phyloP scores from a whole-genome alignment of 495 filamentous ascomycete species.

The Chaetomium fimeti region DNA sequence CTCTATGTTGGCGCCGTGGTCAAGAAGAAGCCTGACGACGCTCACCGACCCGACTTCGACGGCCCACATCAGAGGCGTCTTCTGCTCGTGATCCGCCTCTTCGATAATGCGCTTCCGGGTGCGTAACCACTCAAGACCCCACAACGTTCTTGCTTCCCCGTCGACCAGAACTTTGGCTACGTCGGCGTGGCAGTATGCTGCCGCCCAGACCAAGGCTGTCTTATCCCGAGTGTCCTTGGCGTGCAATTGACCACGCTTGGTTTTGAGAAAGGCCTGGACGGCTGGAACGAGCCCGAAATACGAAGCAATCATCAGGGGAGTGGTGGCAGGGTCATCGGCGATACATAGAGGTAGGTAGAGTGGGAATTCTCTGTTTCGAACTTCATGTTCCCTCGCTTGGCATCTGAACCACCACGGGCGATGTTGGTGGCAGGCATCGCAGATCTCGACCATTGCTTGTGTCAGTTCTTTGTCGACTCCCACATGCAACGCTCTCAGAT shows the following conservation, averaged over 20 bases:
- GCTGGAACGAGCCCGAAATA: background rate
- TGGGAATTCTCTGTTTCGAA: too few relatives aligned
- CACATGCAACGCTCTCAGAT: background rate
- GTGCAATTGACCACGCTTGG: background rate
- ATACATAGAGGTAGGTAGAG: too few relatives aligned
- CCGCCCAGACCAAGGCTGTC: conserved; percentile 12
- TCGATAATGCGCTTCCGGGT: background rate
- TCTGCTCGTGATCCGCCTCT: background rate
- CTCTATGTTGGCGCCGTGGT: conserved; percentile 1
- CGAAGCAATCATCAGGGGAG: conserved; percentile 4
- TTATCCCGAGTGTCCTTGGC: background rate
- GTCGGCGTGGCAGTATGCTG: background rate
- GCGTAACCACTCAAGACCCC: background rate
- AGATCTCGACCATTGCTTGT: background rate
- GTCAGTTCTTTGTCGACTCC: background rate
- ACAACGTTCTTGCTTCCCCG: background rate
- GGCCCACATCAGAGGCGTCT: background rate
- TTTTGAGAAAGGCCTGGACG: background rate
- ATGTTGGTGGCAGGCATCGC: too few relatives aligned
- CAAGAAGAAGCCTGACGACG: background rate
- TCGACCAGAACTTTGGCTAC: background rate
- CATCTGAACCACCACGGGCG: conserved; percentile 5
- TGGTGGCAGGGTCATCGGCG: background rate
- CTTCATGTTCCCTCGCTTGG: too few relatives aligned
- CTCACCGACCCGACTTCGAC: too few relatives aligned